phyloP scores from a whole-genome alignment of 2,329 filamentous ascomycete species.

The Podosphaera fusca region DNA sequence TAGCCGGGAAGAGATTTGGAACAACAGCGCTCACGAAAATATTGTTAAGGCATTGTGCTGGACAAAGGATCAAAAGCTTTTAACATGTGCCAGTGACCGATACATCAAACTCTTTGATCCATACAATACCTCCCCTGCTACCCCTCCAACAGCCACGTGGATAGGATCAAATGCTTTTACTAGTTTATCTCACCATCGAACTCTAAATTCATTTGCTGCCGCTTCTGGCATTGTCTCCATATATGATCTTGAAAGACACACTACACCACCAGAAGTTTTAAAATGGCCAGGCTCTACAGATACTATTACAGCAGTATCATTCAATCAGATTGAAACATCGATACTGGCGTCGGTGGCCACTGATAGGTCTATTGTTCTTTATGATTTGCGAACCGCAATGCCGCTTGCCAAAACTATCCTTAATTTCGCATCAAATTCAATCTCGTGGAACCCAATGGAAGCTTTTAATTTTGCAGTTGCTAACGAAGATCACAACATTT shows the following conservation, averaged over 20 bases:
- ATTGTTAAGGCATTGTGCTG: constrained; percentile 81
- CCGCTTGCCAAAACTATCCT: constrained; percentile 64
- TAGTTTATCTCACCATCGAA: constrained; percentile 60
- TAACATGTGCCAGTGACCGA: constrained; percentile 70
- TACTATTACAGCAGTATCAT: constrained; percentile 69
- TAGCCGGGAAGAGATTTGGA: constrained; percentile 50
- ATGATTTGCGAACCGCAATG: constrained; percentile 71
- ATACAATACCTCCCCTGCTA: constrained; percentile 45
- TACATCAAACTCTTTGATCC: constrained; percentile 84
- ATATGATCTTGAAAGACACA: constrained; percentile 67
- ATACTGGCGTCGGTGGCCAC: constrained; percentile 67
- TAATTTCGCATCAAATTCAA: constrained; percentile 58
- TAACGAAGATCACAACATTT: constrained; percentile 49
- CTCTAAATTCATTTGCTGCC: constrained; percentile 55
- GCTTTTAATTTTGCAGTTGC: constrained; percentile 86
- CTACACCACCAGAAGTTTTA: constrained; percentile 59
- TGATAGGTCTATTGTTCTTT: constrained; percentile 71
- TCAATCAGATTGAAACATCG: constrained; percentile 88
- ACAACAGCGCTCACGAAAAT: constrained; percentile 69
- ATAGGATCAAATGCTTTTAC: constrained; percentile 68
- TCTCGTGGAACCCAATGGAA: constrained; percentile 92
- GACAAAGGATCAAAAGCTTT: constrained; percentile 62
- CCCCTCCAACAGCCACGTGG: constrained; percentile 62
- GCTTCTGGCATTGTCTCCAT: constrained; percentile 61
- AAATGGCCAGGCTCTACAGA: constrained; percentile 75